phyloP scores from a whole-genome alignment of 179 eudicot genomes.

The Beta lomatogona region DNA sequence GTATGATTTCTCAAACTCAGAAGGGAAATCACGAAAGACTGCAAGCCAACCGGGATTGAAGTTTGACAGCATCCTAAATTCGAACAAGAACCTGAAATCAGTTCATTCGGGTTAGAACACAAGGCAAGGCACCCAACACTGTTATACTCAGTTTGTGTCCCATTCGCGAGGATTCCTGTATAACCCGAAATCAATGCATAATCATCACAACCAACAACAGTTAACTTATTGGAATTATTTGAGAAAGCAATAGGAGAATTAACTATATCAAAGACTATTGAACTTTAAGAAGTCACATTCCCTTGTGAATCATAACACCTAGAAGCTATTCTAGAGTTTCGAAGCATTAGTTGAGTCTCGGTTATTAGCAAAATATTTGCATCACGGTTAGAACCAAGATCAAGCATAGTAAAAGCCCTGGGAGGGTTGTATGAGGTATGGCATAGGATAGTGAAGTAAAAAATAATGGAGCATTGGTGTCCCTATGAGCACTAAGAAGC shows the following conservation, averaged over 20 bases:
- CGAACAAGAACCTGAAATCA: slow-evolving; percentile 44
- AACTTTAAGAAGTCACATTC: neutral
- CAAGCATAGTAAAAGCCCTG: slow-evolving; percentile 32
- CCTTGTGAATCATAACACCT: slow-evolving; percentile 43
- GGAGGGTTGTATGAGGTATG: slow-evolving; percentile 33
- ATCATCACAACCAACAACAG: slow-evolving; percentile 60
- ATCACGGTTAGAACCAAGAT: slow-evolving; percentile 16
- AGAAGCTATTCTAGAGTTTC: slow-evolving; percentile 32
- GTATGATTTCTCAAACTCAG: slow-evolving; percentile 37
- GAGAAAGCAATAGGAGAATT: slow-evolving; percentile 49
- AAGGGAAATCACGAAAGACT: slow-evolving; percentile 19
- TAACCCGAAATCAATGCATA: too few species aligned
- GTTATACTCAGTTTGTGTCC: slow-evolving; percentile 16
- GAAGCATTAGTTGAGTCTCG: slow-evolving; percentile 39
- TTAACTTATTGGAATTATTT: slow-evolving; percentile 39
- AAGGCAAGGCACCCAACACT: slow-evolving; percentile 41
- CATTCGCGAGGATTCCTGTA: slow-evolving; percentile 3
- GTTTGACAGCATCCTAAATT: slow-evolving; percentile 68
- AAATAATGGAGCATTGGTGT: too few species aligned
- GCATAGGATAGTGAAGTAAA: slow-evolving; percentile 18
- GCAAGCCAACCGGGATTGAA: slow-evolving; percentile 46
- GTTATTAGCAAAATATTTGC: slow-evolving; percentile 40
- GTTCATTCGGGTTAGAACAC: slow-evolving; percentile 44
- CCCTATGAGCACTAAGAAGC: too few species aligned
- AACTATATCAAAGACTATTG: slow-evolving; percentile 14